Base-by-base conservation (phyloP, 2,329 filamentous ascomycete genomes). In the Epichloe sibirici region DNA sequence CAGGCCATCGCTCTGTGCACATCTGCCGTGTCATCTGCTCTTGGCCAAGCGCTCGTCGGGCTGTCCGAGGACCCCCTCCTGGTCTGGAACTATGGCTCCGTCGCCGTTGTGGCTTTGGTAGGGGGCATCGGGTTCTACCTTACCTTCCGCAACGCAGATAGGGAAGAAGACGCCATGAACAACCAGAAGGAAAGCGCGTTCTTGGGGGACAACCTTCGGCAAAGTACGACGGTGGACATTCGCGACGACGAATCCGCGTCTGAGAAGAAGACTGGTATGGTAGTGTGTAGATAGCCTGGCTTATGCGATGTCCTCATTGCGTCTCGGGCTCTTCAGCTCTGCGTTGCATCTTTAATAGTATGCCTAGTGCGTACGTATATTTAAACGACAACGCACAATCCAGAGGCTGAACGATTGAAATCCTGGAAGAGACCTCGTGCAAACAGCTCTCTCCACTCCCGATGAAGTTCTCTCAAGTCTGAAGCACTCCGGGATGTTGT, bases 41-140 rank as follows among this genome's bases (percentile, higher is more conserved):
- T 89, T 25, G 82, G 82, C 0, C 82, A 88, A 68, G 85, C 71
- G 9, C 65, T 73, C 28, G 63, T 64, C 17, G 61, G 62, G 28
- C 65, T 74, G 17, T 64, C 70, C 34, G 61, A 62, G 6, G 83
- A 89, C 60, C 85, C 86, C 1, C 68, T 85, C 11, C 72, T 89
- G 5, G 75, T 85, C 0, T 89, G 85, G 85, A 86, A 89, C 68
- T 91, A 90, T 62, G 77, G 70, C 4, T 68, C 78, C 3, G 78
- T 88, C 8, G 84, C 84, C 3, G 73, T 87, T 47, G 66, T 89
- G 25, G 79, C 85, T 0, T 76, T 78, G 45, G 51, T 85, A 7
- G 85, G 66, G 39, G 85, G 83, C 5, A 61, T 76, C 3, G 69
- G 76, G n/a, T 90, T 91, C 72, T 90, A 74, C 70, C 68, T 81